These are phyloP conservation scores for Colletotrichum cuscutae DNA, from an alignment of 2,329 filamentous ascomycete genomes.

Conservation along the genomic window DNA sequence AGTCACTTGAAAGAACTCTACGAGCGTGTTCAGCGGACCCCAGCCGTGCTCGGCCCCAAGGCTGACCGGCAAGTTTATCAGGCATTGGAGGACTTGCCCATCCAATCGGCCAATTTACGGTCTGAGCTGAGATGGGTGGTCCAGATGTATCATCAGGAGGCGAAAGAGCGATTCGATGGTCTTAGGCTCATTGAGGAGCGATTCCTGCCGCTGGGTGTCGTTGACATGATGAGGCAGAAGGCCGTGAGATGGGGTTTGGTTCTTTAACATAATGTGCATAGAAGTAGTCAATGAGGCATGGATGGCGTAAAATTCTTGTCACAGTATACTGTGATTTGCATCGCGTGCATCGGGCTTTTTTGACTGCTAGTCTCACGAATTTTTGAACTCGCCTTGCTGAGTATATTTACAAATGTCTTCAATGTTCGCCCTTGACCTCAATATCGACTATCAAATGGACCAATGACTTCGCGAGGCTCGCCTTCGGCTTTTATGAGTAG, in stretches of 20 bases:
- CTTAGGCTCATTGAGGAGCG: neutral
- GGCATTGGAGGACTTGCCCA: neutral
- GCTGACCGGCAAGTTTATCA: neutral
- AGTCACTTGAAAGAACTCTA: neutral
- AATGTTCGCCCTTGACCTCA: no score
- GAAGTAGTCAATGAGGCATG: neutral
- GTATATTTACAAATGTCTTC: no score
- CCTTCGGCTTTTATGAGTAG: neutral
- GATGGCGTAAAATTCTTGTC: neutral
- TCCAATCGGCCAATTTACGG: neutral
- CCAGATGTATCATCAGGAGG: constrained; percentile 13
- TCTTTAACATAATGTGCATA: neutral
- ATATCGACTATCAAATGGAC: no score
- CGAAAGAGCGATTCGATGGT: neutral
- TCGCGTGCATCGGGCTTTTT: no score
- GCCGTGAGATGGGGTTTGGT: constrained; percentile 9
- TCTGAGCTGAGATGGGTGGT: neutral
- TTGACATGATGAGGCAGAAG: constrained; percentile 10
- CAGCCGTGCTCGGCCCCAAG: neutral
- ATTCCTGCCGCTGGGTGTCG: constrained; percentile 12
- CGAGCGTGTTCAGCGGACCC: neutral
- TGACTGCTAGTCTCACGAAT: no score
- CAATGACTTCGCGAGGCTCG: neutral
- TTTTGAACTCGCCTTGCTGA: no score
- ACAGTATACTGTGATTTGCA: no score